A percentile compares a stretch with the other conserved stretches of the same genome.
phyloP scores from a whole-genome alignment of 768 basidiomycete genomes.

The Dioszegia hungarica region DNA sequence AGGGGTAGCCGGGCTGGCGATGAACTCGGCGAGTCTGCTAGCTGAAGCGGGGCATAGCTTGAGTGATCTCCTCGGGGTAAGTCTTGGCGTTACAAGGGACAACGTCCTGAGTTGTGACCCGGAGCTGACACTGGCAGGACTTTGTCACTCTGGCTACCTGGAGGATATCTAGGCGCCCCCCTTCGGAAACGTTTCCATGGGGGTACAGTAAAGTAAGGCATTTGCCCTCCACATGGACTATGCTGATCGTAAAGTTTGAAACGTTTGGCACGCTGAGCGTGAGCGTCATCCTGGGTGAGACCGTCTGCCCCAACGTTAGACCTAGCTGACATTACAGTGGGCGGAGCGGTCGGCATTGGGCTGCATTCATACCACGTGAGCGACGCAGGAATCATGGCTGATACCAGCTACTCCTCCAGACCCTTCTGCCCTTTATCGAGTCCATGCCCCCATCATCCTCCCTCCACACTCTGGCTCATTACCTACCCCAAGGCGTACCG shows the following conservation, averaged over 20 bases:
- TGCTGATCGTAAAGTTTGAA: slow-evolving; percentile 58
- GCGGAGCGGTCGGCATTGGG: slow-evolving; percentile 54
- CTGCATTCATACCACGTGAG: slow-evolving; percentile 69
- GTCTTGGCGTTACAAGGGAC: slow-evolving; percentile 2
- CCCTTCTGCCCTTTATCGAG: slow-evolving; percentile 63
- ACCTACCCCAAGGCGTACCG: slow-evolving; percentile 43
- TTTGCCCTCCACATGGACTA: neutral
- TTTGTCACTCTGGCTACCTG: slow-evolving; percentile 86
- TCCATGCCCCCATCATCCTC: slow-evolving; percentile 59
- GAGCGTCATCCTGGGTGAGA: slow-evolving; percentile 68
- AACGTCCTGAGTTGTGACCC: neutral
- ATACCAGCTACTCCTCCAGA: slow-evolving; percentile 64
- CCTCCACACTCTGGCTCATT: slow-evolving; percentile 29
- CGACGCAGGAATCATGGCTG: slow-evolving; percentile 6
- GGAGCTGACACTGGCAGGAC: slow-evolving; percentile 52
- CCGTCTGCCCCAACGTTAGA: slow-evolving; percentile 51
- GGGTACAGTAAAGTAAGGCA: slow-evolving; percentile 53
- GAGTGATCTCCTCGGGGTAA: slow-evolving; percentile 45
- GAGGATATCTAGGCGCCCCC: slow-evolving; percentile 75
- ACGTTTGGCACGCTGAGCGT: slow-evolving; percentile 89
- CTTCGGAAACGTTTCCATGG: slow-evolving; percentile 59
- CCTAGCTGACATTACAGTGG: slow-evolving; percentile 56
- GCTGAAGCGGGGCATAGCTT: slow-evolving; percentile 81
- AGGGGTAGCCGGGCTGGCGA: slow-evolving; percentile 77
- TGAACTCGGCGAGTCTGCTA: slow-evolving; percentile 81